A percentile compares a stretch with the other conserved stretches of the same genome.
Evolutionary conservation across 2,329 filamentous ascomycete genomes (phyloP).

Genomic region (Anthostomella pinea): DNA sequence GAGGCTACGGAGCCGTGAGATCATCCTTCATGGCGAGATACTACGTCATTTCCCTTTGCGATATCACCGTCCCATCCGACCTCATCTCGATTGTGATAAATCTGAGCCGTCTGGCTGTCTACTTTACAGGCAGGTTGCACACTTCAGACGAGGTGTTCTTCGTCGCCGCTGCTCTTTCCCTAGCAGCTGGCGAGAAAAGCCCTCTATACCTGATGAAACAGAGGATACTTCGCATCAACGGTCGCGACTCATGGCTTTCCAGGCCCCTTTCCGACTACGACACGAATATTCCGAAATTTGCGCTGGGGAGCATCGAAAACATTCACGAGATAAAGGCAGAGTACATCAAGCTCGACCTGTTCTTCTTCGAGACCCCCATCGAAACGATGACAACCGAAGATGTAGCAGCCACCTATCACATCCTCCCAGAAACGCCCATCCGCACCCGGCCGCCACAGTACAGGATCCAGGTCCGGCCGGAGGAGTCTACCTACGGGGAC

Average conservation of each 20-base stretch:
- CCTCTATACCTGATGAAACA: background rate
- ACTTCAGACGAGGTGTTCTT: conserved; percentile 1
- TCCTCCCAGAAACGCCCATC: no score
- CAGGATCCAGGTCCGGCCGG: no score
- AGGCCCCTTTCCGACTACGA: background rate
- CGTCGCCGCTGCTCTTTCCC: conserved; percentile 1
- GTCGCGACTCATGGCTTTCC: background rate
- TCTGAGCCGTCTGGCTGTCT: conserved; percentile 2
- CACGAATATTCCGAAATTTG: background rate
- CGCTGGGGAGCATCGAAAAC: background rate
- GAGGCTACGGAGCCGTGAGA: background rate
- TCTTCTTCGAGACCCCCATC: background rate
- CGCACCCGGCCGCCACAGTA: no score
- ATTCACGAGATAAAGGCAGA: conserved; percentile 1
- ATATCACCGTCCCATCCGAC: background rate
- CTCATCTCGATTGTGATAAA: conserved; percentile 5
- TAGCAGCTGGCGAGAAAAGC: conserved; percentile 5
- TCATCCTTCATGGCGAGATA: conserved; percentile 3
- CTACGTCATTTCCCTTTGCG: background rate
- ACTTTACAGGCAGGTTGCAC: background rate
- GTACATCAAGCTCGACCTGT: conserved; percentile 1
- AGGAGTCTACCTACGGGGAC: no score
- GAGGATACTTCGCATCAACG: background rate
- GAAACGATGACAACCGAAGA: background rate
- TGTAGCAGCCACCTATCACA: no score